These are phyloP conservation scores for Parietaria judaica DNA, from an alignment of 306 rosid genomes.

Conservation along the genomic window DNA sequence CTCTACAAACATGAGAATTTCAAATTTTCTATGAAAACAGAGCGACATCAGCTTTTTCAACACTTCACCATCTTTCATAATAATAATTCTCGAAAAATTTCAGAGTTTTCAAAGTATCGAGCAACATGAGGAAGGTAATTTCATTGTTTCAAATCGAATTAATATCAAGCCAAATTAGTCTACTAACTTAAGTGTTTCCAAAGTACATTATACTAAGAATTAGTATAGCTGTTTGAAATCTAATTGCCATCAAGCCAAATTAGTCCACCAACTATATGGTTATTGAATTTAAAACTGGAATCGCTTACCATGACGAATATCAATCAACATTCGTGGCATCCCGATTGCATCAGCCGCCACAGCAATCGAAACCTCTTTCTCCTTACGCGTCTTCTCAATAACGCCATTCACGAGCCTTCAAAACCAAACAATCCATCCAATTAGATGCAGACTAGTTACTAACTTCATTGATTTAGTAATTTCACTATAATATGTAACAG, in stretches of 20 bases:
- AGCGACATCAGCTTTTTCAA: too few species aligned
- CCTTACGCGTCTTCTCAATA: constrained; percentile 81
- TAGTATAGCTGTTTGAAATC: too few species aligned
- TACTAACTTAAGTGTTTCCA: too few species aligned
- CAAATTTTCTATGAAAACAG: background rate
- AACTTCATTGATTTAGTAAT: background rate
- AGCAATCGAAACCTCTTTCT: constrained; percentile 57
- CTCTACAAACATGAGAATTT: constrained; percentile 42
- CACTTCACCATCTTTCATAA: too few species aligned
- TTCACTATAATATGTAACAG: background rate
- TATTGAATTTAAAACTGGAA: background rate
- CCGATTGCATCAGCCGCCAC: constrained; percentile 72
- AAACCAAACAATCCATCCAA: background rate
- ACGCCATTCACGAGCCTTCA: constrained; percentile 83
- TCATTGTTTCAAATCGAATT: too few species aligned
- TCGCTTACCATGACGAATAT: constrained; percentile 79
- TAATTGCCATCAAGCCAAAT: too few species aligned
- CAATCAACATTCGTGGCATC: constrained; percentile 75
- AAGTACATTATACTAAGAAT: too few species aligned
- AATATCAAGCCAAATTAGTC: too few species aligned
- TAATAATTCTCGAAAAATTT: too few species aligned
- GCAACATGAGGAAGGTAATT: too few species aligned
- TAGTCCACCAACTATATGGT: background rate
- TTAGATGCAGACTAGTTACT: background rate
- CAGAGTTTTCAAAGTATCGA: too few species aligned